Conservation (phyloP, 805 yeast genomes). For the Spathaspora girioi region DNA sequence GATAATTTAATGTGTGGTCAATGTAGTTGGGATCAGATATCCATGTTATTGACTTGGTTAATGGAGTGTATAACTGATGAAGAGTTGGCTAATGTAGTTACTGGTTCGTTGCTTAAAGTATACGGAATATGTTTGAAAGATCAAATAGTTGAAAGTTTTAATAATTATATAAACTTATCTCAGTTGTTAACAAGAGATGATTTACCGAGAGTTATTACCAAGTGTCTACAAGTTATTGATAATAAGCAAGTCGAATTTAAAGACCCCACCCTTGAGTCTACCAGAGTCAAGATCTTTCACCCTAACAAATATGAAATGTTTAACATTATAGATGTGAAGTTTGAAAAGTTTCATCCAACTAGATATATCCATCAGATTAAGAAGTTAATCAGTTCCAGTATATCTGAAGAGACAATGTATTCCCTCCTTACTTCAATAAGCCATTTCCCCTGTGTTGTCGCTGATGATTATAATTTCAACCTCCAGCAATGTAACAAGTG, state of each 20-base stretch:
- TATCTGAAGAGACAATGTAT: conserved; percentile 13
- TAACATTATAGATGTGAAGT: background rate
- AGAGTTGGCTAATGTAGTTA: background rate
- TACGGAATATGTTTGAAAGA: conserved; percentile 21
- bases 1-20: conserved; percentile 24
- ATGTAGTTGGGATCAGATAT: conserved; percentile 22
- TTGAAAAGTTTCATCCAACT: background rate
- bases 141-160: conserved; percentile 16
- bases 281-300: conserved; percentile 5
- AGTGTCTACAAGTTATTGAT: conserved; percentile 16
- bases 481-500: conserved; percentile 35
- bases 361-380: conserved; percentile 6
- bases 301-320: background rate
- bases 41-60: conserved; percentile 22
- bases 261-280: conserved; percentile 15
- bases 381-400: conserved; percentile 5
- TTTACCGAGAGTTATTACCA: conserved; percentile 8
- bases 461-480: conserved; percentile 30
- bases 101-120: conserved; percentile 18
- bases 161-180: conserved; percentile 14
- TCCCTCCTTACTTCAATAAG: conserved; percentile 39
- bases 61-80: conserved; percentile 13
- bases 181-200: conserved; percentile 9
- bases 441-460: conserved; percentile 39
- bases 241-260: conserved; percentile 9